Evolutionary conservation across 257 asterid species (phyloP).

Genomic region (Gentiana macrophylla): DNA sequence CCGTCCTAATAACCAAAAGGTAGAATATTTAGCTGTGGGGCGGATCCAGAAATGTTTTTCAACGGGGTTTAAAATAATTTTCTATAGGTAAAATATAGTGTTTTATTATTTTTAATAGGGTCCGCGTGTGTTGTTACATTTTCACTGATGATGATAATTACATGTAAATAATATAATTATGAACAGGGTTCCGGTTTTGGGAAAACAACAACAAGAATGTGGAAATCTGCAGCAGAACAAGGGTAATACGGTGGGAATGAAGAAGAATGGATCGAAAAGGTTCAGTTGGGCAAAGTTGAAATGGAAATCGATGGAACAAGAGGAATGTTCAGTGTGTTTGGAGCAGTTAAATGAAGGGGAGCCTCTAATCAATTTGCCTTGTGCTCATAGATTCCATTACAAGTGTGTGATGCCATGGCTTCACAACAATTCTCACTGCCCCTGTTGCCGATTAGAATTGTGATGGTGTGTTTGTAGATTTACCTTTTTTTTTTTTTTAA

Average conservation of each 20-base stretch:
- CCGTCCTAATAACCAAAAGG: constrained; percentile 18
- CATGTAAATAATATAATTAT: not conserved
- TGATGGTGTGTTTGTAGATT: too few species aligned
- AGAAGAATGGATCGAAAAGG: constrained; percentile 39
- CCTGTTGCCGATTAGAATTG: constrained; percentile 43
- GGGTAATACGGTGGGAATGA: constrained; percentile 12
- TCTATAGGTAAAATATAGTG: too few species aligned
- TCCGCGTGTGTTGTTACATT: too few species aligned
- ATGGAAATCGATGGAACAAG: constrained; percentile 50
- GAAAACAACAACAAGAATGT: constrained; percentile 7
- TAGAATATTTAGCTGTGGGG: not conserved
- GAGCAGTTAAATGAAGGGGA: constrained; percentile 34
- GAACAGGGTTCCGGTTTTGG: constrained; percentile 3
- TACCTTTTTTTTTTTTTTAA: too few species aligned
- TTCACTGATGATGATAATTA: not conserved
- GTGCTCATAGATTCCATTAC: constrained; percentile 60
- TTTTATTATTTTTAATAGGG: too few species aligned
- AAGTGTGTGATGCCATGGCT: constrained; percentile 72
- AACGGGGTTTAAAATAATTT: too few species aligned
- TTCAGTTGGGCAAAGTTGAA: constrained; percentile 43
- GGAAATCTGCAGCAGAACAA: constrained; percentile 12
- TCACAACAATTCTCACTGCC: constrained; percentile 49
- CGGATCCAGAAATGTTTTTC: too few species aligned
- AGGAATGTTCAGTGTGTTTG: constrained; percentile 71
- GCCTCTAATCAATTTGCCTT: constrained; percentile 45